Base-by-base conservation (phyloP, 345 rosid genomes). In the Bruguiera gymnorhiza region DNA sequence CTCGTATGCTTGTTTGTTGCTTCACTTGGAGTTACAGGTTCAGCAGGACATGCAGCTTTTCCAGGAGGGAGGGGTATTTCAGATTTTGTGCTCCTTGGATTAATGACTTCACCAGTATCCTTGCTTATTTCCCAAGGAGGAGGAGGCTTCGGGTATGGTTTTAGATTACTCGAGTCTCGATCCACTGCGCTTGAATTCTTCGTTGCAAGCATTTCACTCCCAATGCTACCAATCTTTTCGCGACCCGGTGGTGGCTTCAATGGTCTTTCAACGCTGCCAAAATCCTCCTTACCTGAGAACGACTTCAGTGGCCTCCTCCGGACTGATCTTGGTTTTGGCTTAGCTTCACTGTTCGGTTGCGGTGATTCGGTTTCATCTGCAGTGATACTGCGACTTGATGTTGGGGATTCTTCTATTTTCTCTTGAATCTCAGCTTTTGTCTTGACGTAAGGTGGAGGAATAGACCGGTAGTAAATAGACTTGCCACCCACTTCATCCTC, bases 311-410 rank as follows among this genome's bases (percentile, higher is more conserved):
- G 70, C 67, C 83, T 77, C 53, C 81, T 81, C 74, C 95, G 81
- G 67, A 86, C 86, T 57, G 97, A 88, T 81, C 80, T 83, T 34
- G 94, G 96, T 79, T 79, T 84, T 63, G 90, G 81, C 72, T 78
- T 81, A 4, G 83, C 52, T 66, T 73, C 84, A 21, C 3, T 54
- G 5, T 27, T 64, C 5, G 78, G 65, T 18, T 73, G 79, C 34
- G 34, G 54, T 31, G 31, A 64, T 66, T 72, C 54, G 7, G 8
- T 61, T 58, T 74, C 74, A 11, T 54, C 77, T 5, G 55, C 72
- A 67, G 70, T 60, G 52, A 9, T 32, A 62, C 50, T 11, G 52
- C 30, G 63, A 20, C 36, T 74, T 71, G 79, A 46, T 64, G 66
- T 60, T 34, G 26, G 46, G 4, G 76, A 68, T 60, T 74, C 77